phyloP scores from a whole-genome alignment of 768 basidiomycete species.

The Tubosaeta sp. region DNA sequence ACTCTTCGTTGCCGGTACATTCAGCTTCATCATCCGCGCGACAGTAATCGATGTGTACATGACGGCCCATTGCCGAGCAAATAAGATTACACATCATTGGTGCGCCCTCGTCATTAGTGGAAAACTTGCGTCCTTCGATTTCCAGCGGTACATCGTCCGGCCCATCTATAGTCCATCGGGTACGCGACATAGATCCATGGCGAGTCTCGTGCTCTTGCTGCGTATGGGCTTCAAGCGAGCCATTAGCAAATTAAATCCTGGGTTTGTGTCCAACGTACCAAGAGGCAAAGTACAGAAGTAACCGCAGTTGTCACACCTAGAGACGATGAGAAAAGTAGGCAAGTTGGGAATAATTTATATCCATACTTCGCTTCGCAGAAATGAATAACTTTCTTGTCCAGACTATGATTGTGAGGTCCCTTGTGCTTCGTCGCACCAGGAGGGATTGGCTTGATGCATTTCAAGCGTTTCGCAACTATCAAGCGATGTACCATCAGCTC shows the following conservation, averaged over 20 bases:
- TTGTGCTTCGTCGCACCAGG: conserved; percentile 39
- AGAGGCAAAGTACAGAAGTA: conserved; percentile 57
- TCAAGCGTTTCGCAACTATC: conserved; percentile 47
- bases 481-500: neutral
- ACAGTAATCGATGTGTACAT: conserved; percentile 56
- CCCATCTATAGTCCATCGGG: conserved; percentile 54
- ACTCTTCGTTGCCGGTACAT: conserved; percentile 40
- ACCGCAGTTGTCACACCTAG: conserved; percentile 50
- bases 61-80: conserved; percentile 53
- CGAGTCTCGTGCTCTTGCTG: conserved; percentile 60
- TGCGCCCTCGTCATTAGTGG: conserved; percentile 50
- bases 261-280: conserved; percentile 30
- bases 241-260: neutral
- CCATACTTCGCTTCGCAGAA: conserved; percentile 49
- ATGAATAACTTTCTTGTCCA: conserved; percentile 44
- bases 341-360: neutral
- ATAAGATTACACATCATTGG: conserved; percentile 62
- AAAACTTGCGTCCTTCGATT: conserved; percentile 53
- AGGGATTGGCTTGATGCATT: conserved; percentile 45
- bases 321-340: neutral
- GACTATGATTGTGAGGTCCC: conserved; percentile 47
- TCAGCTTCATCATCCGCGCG: conserved; percentile 33
- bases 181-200: conserved; percentile 60
- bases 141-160: conserved; percentile 48
- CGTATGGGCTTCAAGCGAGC: conserved; percentile 42